A percentile compares a stretch with the other conserved stretches of the same genome.
Evolutionary conservation across 768 basidiomycete genomes (phyloP).

Genomic region (Xerocomellus dryophilus): DNA sequence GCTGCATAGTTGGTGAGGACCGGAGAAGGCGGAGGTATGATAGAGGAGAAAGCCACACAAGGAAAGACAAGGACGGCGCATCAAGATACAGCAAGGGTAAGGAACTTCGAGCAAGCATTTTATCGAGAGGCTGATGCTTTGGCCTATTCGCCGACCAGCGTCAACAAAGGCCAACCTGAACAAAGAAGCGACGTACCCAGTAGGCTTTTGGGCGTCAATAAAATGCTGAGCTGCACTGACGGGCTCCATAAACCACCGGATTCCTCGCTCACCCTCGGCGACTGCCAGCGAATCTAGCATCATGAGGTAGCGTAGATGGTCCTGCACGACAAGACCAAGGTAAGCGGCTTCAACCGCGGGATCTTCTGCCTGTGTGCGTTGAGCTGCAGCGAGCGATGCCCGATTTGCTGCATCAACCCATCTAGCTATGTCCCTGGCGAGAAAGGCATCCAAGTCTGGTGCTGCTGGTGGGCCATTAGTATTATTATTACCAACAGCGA

Average conservation of each 20-base stretch:
- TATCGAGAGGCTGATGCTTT: constrained; percentile 56
- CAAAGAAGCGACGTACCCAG: constrained; percentile 14
- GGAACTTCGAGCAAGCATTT: constrained; percentile 52
- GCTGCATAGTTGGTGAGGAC: constrained; percentile 20
- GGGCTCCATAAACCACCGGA: constrained; percentile 70
- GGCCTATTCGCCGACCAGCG: constrained; percentile 30
- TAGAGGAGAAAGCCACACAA: constrained; percentile 65
- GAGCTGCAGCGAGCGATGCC: constrained; percentile 18
- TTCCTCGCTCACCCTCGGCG: constrained; percentile 54
- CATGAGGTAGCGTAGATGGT: constrained; percentile 66
- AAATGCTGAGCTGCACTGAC: constrained; percentile 20
- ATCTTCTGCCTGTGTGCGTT: constrained; percentile 43
- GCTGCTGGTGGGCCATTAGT: constrained; percentile 44
- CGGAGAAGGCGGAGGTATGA: constrained; percentile 64
- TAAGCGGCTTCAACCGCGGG: constrained; percentile 47
- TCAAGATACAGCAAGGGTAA: constrained; percentile 72
- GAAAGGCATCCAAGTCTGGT: constrained; percentile 55
- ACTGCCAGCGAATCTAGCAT: constrained; percentile 64
- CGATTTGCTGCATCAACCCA: constrained; percentile 50
- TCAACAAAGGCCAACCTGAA: neutral
- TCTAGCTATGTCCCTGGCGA: constrained; percentile 51
- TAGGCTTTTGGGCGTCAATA: constrained; percentile 14
- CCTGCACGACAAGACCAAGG: constrained; percentile 46
- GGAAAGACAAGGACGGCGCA: constrained; percentile 67
- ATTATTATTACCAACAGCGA: constrained; percentile 51